phyloP scores from a whole-genome alignment of 257 asterid species.

The Paulownia fortunei region DNA sequence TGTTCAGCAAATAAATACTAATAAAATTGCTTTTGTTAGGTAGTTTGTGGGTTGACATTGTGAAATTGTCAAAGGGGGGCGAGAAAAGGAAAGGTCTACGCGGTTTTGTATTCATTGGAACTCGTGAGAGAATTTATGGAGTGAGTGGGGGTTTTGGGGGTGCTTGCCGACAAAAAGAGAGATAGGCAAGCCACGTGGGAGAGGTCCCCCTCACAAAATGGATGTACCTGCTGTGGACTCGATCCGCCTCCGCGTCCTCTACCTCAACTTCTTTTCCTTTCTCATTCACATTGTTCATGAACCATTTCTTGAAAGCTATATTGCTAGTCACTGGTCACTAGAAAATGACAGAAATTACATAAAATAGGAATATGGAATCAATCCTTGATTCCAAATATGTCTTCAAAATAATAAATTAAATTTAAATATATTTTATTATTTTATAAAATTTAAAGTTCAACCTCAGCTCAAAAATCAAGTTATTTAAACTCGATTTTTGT shows the following conservation, averaged over 20 bases:
- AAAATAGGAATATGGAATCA: too few species aligned
- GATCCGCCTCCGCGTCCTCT: slow-evolving; percentile 23
- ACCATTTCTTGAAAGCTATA: too few species aligned
- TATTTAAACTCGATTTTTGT: too few species aligned
- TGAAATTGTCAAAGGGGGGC: slow-evolving; percentile 50
- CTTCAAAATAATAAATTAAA: too few species aligned
- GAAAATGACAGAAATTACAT: too few species aligned
- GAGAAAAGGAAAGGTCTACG: slow-evolving; percentile 55
- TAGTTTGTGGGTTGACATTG: slow-evolving; percentile 54
- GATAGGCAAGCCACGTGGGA: slow-evolving; percentile 45
- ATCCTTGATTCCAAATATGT: too few species aligned
- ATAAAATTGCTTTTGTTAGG: neutral
- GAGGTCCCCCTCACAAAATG: slow-evolving; percentile 13
- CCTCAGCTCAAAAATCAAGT: too few species aligned
- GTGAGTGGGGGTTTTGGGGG: neutral
- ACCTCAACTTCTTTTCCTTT: neutral
- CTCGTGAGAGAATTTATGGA: slow-evolving; percentile 41
- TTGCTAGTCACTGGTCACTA: too few species aligned
- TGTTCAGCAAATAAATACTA: neutral
- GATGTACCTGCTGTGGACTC: slow-evolving; percentile 13
- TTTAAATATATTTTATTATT: too few species aligned
- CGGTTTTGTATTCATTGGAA: slow-evolving; percentile 42
- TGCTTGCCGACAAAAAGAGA: slow-evolving; percentile 45
- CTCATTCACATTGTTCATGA: too few species aligned
- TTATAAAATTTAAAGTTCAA: too few species aligned